Evolutionary conservation across 1,284 basidiomycete genomes (phyloP).

Genomic region (Vanrija humicola): DNA sequence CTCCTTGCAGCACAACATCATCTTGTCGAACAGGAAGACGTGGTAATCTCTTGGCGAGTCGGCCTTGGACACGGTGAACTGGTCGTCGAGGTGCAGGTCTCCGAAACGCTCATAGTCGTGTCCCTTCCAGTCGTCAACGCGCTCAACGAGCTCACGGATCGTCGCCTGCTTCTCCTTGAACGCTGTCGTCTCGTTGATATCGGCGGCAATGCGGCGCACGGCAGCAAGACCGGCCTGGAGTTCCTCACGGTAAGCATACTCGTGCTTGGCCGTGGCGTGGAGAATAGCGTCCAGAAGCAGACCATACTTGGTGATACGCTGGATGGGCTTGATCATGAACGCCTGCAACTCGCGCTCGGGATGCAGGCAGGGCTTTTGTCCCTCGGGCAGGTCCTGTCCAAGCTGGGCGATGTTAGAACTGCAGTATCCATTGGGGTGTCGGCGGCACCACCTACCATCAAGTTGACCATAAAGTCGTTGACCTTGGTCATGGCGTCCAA

Average conservation of each 20-base stretch:
- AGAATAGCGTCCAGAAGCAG: constrained; percentile 55
- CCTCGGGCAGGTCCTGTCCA: constrained; percentile 32
- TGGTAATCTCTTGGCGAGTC: constrained; percentile 97
- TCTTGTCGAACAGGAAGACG: constrained; percentile 98
- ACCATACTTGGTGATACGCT: constrained; percentile 74
- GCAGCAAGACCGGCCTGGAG: constrained; percentile 77
- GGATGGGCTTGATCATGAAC: constrained; percentile 73
- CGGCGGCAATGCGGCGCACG: constrained; percentile 88
- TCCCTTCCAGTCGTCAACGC: constrained; percentile 99
- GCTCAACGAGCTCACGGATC: constrained; percentile 78
- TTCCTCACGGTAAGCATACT: constrained; percentile 73
- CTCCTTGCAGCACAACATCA: constrained; percentile 98
- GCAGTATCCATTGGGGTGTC: not conserved
- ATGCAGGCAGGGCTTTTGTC: constrained; percentile 38
- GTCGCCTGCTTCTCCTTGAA: constrained; percentile 66
- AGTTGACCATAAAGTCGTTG: constrained; percentile 75
- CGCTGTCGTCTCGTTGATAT: constrained; percentile 91
- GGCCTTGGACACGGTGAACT: constrained; percentile 93
- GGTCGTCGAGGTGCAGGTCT: constrained; percentile 84
- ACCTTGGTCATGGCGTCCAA: constrained; percentile 80
- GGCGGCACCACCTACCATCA: constrained; percentile 61
- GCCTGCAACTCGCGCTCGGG: constrained; percentile 68
- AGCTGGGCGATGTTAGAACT: constrained; percentile 21
- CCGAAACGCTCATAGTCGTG: constrained; percentile 94
- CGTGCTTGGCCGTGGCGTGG: constrained; percentile 42